Evolutionary conservation across 148 eudicot genomes (phyloP).

Genomic region (Cornus controversa): DNA sequence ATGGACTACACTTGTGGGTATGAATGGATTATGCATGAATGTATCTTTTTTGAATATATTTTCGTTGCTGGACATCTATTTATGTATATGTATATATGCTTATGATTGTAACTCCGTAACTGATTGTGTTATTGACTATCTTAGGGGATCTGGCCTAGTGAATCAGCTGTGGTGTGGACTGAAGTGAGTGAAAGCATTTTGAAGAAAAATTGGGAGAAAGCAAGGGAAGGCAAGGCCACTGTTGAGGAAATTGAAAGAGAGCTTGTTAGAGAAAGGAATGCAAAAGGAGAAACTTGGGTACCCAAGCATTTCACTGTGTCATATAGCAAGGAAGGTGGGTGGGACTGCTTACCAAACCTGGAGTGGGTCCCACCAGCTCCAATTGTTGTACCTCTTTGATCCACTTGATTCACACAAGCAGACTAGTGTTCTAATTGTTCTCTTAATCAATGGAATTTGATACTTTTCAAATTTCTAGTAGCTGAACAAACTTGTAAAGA

Average conservation of each 20-base stretch:
- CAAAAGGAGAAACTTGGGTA: constrained; percentile 44
- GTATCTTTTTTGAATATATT: too few relatives aligned
- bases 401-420: background rate
- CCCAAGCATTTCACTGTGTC: constrained; percentile 64
- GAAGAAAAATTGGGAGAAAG: constrained; percentile 66
- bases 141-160: constrained; percentile 53
- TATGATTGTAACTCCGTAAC: background rate
- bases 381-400: constrained; percentile 48
- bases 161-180: constrained; percentile 72
- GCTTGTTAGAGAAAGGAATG: constrained; percentile 36
- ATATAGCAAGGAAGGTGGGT: constrained; percentile 44
- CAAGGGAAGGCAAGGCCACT: constrained; percentile 57
- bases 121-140: constrained; percentile 1
- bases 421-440: background rate
- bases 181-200: constrained; percentile 67
- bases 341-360: constrained; percentile 61
- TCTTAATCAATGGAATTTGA: too few relatives aligned
- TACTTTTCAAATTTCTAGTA: background rate
- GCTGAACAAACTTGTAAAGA: background rate
- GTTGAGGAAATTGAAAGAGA: constrained; percentile 68
- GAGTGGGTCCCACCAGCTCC: constrained; percentile 64
- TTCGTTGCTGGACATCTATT: too few relatives aligned
- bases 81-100: background rate
- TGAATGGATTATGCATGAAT: background rate
- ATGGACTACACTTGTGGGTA: too few relatives aligned